Conservation (phyloP, 2,329 filamentous ascomycete species). For the Fusarium abutilonis region DNA sequence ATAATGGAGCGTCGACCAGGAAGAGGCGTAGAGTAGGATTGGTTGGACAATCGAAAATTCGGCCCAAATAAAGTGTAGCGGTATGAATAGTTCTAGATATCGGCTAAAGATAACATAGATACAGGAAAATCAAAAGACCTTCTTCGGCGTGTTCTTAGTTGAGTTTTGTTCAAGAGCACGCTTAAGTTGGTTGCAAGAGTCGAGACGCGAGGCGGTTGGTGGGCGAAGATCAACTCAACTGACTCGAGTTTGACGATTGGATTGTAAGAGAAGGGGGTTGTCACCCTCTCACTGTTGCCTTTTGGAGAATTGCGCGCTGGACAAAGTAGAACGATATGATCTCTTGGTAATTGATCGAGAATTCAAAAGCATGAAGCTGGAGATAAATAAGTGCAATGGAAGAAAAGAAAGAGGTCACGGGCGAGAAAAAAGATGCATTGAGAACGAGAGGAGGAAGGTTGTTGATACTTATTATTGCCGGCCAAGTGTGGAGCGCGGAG, state of each 20-base stretch:
- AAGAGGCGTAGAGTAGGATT: constrained; percentile 9
- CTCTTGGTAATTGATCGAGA: background rate
- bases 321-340: background rate
- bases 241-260: constrained; percentile 25
- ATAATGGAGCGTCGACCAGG: constrained; percentile 16
- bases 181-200: constrained; percentile 18
- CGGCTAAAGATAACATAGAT: background rate
- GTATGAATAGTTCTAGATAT: constrained; percentile 14
- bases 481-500: constrained; percentile 44
- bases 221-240: constrained; percentile 26
- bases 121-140: background rate
- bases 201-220: constrained; percentile 22
- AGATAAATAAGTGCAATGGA: constrained; percentile 16
- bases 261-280: constrained; percentile 30
- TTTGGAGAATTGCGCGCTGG: constrained; percentile 7
- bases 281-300: constrained; percentile 7
- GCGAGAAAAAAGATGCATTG: constrained; percentile 35
- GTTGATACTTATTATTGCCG: constrained; percentile 47
- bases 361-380: constrained; percentile 5
- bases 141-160: constrained; percentile 8
- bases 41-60: constrained; percentile 16
- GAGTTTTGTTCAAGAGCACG: constrained; percentile 8
- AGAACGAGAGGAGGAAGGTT: constrained; percentile 46
- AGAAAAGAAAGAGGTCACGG: constrained; percentile 35
- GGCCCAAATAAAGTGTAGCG: constrained; percentile 6